Conservation (phyloP, 2,329 filamentous ascomycete species). For the Myriosclerotinia duriaeana region DNA sequence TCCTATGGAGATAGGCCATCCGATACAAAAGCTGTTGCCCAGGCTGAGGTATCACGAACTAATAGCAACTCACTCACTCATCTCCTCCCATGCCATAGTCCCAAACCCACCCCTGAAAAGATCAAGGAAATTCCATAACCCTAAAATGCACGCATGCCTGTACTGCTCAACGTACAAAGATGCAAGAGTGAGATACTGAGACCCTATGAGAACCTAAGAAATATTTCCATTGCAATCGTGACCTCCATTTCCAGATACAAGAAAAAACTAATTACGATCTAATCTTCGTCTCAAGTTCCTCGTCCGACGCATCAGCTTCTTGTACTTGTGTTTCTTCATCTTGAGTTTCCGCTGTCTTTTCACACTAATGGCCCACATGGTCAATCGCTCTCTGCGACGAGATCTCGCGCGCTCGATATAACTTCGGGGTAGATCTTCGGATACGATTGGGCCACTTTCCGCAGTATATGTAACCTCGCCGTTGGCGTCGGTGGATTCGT, state of each 20-base stretch:
- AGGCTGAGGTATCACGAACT: not conserved
- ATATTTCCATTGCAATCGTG: not conserved
- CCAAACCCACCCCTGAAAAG: not conserved
- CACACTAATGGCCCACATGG: conserved; percentile 83
- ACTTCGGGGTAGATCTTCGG: conserved; percentile 46
- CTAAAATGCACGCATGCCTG: conserved; percentile 8
- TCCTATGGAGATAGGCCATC: not conserved
- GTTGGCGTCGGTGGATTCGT: conserved; percentile 61
- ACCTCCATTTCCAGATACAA: not conserved
- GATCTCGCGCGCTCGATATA: conserved; percentile 71
- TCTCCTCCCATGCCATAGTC: not conserved
- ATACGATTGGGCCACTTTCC: conserved; percentile 58
- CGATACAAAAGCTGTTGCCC: conserved; percentile 4
- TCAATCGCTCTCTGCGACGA: conserved; percentile 50
- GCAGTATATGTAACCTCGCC: conserved; percentile 61
- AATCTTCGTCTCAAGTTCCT: conserved; percentile 78
- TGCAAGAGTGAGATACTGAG: not conserved
- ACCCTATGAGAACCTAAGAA: not conserved
- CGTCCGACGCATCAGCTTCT: conserved; percentile 95
- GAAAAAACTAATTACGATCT: conserved; percentile 40
- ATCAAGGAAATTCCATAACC: conserved; percentile 14
- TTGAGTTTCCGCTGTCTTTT: conserved; percentile 89
- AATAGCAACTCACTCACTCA: not conserved
- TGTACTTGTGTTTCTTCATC: conserved; percentile 99
- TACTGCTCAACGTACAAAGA: not conserved